phyloP scores from a whole-genome alignment of 176 grass and related monocot species.

The Dactylis glomerata region DNA sequence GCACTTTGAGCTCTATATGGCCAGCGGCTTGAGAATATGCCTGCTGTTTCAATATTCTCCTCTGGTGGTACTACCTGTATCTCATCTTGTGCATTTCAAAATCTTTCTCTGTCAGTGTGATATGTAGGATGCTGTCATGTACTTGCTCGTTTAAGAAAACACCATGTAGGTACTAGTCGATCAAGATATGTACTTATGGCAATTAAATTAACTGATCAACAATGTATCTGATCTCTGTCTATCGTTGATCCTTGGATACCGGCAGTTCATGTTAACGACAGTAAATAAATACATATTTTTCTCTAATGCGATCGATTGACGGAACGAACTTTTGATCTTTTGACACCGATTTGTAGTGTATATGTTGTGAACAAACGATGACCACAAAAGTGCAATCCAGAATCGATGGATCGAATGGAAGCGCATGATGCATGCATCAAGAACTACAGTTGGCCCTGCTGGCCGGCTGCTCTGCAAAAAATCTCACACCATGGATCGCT shows the following conservation, averaged over 20 bases:
- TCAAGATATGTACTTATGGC: background rate
- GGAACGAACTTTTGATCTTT: background rate
- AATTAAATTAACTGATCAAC: background rate
- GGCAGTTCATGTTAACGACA: background rate
- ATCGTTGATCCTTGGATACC: background rate
- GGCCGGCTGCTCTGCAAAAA: background rate
- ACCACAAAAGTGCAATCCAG: background rate
- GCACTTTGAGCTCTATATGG: background rate
- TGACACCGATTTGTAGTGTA: background rate
- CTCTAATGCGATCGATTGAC: too few relatives aligned
- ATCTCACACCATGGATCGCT: background rate
- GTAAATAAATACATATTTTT: background rate
- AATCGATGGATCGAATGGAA: background rate
- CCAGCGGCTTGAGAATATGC: background rate
- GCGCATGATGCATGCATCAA: background rate
- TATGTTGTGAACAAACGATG: background rate
- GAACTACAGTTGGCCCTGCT: background rate
- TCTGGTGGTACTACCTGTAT: background rate
- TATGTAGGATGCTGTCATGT: background rate
- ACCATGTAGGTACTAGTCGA: background rate
- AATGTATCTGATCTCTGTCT: background rate
- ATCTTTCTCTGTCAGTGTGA: background rate
- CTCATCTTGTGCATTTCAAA: background rate
- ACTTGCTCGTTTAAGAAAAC: background rate
- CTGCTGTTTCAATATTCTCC: background rate